Evolutionary conservation across 2,329 filamentous ascomycete species (phyloP).

Genomic region (Arthroderma uncinatum): DNA sequence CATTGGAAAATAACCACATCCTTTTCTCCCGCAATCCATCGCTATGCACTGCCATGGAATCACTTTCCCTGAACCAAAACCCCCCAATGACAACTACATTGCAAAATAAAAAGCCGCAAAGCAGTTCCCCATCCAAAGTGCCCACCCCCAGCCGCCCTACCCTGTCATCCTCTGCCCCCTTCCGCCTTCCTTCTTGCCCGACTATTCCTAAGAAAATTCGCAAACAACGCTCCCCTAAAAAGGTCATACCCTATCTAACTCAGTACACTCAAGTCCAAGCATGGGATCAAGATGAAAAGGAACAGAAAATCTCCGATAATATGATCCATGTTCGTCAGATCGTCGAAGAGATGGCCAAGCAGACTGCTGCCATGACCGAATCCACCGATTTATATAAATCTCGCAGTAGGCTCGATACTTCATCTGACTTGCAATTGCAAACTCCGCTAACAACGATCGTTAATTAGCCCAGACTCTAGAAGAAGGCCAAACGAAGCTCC

Average conservation of each 20-base stretch:
- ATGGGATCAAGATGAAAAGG: conserved; percentile 61
- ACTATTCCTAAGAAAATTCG: conserved; percentile 14
- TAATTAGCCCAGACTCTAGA: conserved; percentile 47
- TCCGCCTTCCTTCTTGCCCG: conserved; percentile 27
- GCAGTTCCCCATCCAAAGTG: conserved; percentile 14
- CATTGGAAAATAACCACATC: background rate
- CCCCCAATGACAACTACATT: background rate
- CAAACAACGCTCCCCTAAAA: conserved; percentile 20
- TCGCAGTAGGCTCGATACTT: conserved; percentile 47
- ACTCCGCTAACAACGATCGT: background rate
- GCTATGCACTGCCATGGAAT: conserved; percentile 28
- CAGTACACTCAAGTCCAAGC: conserved; percentile 66
- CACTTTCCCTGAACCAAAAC: conserved; percentile 17
- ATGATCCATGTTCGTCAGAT: conserved; percentile 69
- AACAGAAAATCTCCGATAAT: conserved; percentile 19
- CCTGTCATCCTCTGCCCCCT: conserved; percentile 29
- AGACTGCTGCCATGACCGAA: background rate
- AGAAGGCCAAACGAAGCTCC: conserved; percentile 39
- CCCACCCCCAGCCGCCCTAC: conserved; percentile 23
- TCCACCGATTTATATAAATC: conserved; percentile 43
- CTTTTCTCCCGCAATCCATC: conserved; percentile 16
- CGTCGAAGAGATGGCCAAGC: conserved; percentile 37
- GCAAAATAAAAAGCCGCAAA: background rate
- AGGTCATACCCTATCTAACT: conserved; percentile 49
- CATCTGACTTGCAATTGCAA: background rate